Base-by-base conservation (phyloP, 805 yeast genomes). In the Blastobotrys attinorum region DNA sequence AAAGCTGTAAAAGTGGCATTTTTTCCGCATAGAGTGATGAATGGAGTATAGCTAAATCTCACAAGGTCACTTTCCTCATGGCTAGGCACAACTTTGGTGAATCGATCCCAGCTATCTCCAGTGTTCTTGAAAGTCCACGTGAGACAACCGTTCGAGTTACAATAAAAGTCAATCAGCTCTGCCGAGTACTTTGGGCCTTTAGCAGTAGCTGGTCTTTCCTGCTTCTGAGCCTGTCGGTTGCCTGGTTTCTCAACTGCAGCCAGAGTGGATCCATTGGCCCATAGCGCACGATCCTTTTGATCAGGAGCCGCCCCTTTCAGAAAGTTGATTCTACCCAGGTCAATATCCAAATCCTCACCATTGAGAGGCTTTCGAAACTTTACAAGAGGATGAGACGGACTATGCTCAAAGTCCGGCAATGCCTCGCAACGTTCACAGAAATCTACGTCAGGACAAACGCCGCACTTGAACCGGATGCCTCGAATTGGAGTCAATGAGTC, bases 401-500 rank as follows among this genome's bases (percentile, higher is more conserved):
- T 44, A 21, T 53, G 57, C 4, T 23, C 27, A 18, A 34, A 44
- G 23, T 15, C 17, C 21, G 60, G 56, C 18, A 39, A 32, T 6
- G 48, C 47, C 43, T 61, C 64, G 46, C 72, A 66, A 2, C 42
- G 22, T 39, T 62, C 65, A 54, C 80, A 42, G 18, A 45, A 46
- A 21, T 46, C 47, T 4, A 18, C 70, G 50, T 76, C 70, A 6
- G 54, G 51, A 53, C 81, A 76, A 10, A 62, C 60, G 40, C 69
- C 55, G 52, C 81, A 76, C 44, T 63, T 66, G 59, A 62, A 76
- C 36, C 80, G 66, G 3, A 57, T 54, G 1, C 79, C 79, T 21
- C 33, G 47, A 39, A 66, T 61, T 31, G n/a, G 4, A 8, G 40
- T 20, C 3, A 42, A 32, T 11, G 41, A 31, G 13, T 38, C 47